phyloP scores from a whole-genome alignment of 441 rosid genomes.

The Croton setiger region DNA sequence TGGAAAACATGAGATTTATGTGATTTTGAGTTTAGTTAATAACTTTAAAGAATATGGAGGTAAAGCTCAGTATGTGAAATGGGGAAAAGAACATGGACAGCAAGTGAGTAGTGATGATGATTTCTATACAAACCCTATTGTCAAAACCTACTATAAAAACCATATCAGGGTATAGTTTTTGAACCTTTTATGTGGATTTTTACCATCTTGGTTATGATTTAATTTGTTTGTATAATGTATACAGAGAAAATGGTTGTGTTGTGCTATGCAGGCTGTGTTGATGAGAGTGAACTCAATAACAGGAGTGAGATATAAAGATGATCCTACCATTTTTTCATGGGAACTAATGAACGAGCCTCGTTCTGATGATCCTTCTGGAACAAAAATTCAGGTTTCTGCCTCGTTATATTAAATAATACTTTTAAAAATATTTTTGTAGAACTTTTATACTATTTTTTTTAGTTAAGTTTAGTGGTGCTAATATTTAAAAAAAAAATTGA shows the following conservation, averaged over 20 bases:
- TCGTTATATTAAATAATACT: no score
- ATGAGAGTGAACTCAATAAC: conserved; percentile 52
- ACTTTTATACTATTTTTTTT: no score
- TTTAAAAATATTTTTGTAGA: no score
- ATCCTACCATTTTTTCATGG: conserved; percentile 72
- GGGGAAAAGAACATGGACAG: conserved; percentile 62
- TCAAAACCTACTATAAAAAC: conserved; percentile 55
- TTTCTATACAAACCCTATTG: conserved; percentile 48
- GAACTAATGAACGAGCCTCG: conserved; percentile 77
- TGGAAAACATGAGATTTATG: conserved; percentile 43
- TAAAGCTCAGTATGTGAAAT: conserved; percentile 49
- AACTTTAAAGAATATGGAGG: conserved; percentile 61
- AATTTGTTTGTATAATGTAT: not conserved
- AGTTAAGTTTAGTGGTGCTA: no score
- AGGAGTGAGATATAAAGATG: conserved; percentile 56
- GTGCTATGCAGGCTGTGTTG: conserved; percentile 41
- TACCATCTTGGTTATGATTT: not conserved
- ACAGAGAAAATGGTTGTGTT: no score
- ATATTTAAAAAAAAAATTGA: no score
- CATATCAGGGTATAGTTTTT: conserved; percentile 43
- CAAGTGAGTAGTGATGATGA: conserved; percentile 45
- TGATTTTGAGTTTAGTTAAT: conserved; percentile 55
- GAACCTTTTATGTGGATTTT: not conserved
- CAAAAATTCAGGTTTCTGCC: conserved; percentile 19
- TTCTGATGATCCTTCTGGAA: conserved; percentile 46